Percentiles rank a stretch among this genome's conserved stretches.
These are phyloP conservation scores for Ramaria sp. DNA, from an alignment of 768 basidiomycete species.

Conservation along the genomic window DNA sequence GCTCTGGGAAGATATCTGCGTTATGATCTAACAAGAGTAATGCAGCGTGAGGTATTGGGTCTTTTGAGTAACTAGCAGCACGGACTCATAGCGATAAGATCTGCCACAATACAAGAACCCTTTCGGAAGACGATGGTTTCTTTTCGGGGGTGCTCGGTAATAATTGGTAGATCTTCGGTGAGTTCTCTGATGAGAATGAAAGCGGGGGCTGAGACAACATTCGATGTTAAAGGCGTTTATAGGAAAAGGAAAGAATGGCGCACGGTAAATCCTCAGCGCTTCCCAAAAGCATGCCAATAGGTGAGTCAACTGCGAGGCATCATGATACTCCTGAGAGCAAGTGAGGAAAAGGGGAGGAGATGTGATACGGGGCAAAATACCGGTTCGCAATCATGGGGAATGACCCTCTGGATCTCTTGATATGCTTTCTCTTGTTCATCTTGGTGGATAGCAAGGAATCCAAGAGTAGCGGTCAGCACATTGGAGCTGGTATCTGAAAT, in stretches of 20 bases:
- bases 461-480: constrained; percentile 23
- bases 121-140: no score
- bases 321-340: constrained; percentile 11
- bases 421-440: constrained; percentile 23
- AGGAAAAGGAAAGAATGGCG: no score
- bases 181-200: no score
- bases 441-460: constrained; percentile 20
- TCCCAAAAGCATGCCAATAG: no score
- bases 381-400: not conserved
- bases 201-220: no score
- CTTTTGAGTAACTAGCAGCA: not conserved
- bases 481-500: constrained; percentile 24
- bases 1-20: constrained; percentile 37
- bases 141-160: no score
- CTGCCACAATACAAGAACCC: no score
- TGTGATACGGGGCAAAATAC: not conserved
- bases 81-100: constrained; percentile 41
- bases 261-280: no score
- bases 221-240: no score
- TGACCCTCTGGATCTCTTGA: constrained; percentile 18
- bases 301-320: constrained; percentile 21
- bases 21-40: constrained; percentile 32
- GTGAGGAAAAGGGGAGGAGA: not conserved
- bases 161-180: no score
- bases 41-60: not conserved